Percentiles rank a stretch among this genome's conserved stretches.
Evolutionary conservation across 148 eudicot species (phyloP).

Genomic region (Polygonum maritimum): DNA sequence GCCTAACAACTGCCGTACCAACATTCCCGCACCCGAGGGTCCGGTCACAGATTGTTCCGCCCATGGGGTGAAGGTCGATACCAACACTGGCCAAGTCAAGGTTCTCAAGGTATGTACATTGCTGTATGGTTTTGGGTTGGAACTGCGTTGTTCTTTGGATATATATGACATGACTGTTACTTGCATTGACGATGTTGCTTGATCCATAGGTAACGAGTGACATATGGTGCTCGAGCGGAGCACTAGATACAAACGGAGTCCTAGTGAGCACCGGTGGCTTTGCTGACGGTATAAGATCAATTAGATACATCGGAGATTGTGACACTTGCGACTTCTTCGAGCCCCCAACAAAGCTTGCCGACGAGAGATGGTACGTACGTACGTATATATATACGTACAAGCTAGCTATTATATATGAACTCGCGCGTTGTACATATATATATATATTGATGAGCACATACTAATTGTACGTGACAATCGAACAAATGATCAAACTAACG

Average conservation of each 20-base stretch:
- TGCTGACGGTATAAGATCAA: slow-evolving; percentile 29
- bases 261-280: slow-evolving; percentile 66
- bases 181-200: not conserved
- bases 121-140: too few relatives aligned
- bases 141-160: too few relatives aligned
- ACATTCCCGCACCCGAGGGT: slow-evolving; percentile 1
- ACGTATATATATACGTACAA: not conserved
- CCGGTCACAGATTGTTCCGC: slow-evolving; percentile 45
- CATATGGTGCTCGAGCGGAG: slow-evolving; percentile 92
- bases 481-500: not conserved
- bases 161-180: too few relatives aligned
- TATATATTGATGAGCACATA: too few relatives aligned
- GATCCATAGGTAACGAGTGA: slow-evolving; percentile 35
- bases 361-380: slow-evolving; percentile 47
- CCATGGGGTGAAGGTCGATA: slow-evolving; percentile 57
- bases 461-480: too few relatives aligned
- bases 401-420: too few relatives aligned
- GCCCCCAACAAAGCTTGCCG: slow-evolving; percentile 13
- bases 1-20: slow-evolving; percentile 20
- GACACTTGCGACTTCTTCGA: slow-evolving; percentile 37
- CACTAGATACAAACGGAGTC: slow-evolving; percentile 40
- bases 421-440: too few relatives aligned
- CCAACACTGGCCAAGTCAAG: slow-evolving; percentile 24
- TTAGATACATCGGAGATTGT: slow-evolving; percentile 28
- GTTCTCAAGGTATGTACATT: slow-evolving; percentile 37